Base-by-base conservation (phyloP, 495 filamentous ascomycete genomes). In the Penicillium waksmanii region DNA sequence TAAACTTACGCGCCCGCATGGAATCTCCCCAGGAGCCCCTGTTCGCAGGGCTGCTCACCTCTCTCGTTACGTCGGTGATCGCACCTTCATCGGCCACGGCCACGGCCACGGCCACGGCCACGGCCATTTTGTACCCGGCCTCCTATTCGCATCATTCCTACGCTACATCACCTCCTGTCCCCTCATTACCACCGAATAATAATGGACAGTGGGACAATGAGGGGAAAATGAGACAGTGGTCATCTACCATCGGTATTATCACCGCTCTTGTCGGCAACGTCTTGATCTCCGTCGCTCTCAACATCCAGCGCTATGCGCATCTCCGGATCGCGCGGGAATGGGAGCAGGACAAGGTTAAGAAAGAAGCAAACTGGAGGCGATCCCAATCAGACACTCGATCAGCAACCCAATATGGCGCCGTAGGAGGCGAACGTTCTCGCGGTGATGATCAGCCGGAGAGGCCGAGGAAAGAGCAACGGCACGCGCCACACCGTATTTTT, bases 251-350 rank as follows among this genome's bases (percentile, higher is more conserved):
- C 65, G 95, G 95, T 65, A 97, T 98, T 66, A 72, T 93, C 48
- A 93, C 93, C 1, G 94, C 95, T 40, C 92, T 98, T 68, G 79
- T 84, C 49, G 95, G 95, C 35, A 98, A 97, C 70, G 80, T 97
- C 35, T 79, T 98, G 54, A 98, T 98, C 38, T 96, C 93, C 5
- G 82, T 98, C 54, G 95, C 95, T 13, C 89, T 98, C 56, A 98
- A 98, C 63, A 91, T 95, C 48, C 95, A 98, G 72, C 90, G 96
- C 53, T 97, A 97, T 70, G 93, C 93, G 17, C 95, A 98, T 69
- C 90, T 95, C 55, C 83, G 89, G 38, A 82, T 98, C 51, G 80
- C 84, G 17, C 71, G 78, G 57, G 85, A 88, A 71, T 83, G 80
- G 52, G 84, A 85, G 34, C 80, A 79, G 23, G 78, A 85, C 31